These are phyloP conservation scores for Cercospora nicotianae DNA, from an alignment of 2,329 filamentous ascomycete genomes.

Conservation along the genomic window DNA sequence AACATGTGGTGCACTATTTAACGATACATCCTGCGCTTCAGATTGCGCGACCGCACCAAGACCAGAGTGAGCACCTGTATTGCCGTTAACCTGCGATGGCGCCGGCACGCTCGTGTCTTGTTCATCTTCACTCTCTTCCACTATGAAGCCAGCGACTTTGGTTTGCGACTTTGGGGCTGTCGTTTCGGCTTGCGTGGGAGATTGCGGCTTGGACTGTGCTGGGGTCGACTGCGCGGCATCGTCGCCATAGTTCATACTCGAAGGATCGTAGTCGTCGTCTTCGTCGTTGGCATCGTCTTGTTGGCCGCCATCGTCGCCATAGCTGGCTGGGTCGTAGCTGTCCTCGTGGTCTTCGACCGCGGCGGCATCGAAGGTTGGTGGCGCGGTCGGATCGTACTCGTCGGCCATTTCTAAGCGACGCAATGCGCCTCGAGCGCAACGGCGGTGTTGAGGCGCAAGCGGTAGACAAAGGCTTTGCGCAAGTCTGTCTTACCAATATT, in stretches of 20 bases:
- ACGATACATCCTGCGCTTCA: slow-evolving; percentile 56
- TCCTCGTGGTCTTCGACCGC: slow-evolving; percentile 28
- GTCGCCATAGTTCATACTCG: slow-evolving; percentile 33
- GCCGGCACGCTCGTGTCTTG: slow-evolving; percentile 38
- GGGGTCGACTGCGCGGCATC: slow-evolving; percentile 10
- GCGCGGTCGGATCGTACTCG: slow-evolving; percentile 40
- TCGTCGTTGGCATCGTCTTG: slow-evolving; percentile 33
- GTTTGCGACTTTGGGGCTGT: slow-evolving; percentile 30
- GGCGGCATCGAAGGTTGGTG: slow-evolving; percentile 28
- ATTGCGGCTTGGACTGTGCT: slow-evolving; percentile 17
- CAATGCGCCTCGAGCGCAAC: slow-evolving; percentile 9
- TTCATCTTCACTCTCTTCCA: slow-evolving; percentile 63
- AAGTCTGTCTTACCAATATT: background rate
- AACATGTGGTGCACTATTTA: slow-evolving; percentile 51
- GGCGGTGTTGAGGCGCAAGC: background rate
- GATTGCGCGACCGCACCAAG: slow-evolving; percentile 30
- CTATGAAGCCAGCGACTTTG: slow-evolving; percentile 56
- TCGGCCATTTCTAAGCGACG: slow-evolving; percentile 45
- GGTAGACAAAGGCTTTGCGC: background rate
- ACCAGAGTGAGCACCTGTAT: slow-evolving; percentile 31
- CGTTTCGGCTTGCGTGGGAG: slow-evolving; percentile 42
- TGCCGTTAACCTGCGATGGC: slow-evolving; percentile 33
- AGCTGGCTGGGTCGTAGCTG: slow-evolving; percentile 40
- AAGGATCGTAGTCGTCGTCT: slow-evolving; percentile 40
- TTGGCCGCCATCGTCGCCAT: slow-evolving; percentile 20